Base-by-base conservation (phyloP, 441 rosid genomes). In the Mallotus japonicus region DNA sequence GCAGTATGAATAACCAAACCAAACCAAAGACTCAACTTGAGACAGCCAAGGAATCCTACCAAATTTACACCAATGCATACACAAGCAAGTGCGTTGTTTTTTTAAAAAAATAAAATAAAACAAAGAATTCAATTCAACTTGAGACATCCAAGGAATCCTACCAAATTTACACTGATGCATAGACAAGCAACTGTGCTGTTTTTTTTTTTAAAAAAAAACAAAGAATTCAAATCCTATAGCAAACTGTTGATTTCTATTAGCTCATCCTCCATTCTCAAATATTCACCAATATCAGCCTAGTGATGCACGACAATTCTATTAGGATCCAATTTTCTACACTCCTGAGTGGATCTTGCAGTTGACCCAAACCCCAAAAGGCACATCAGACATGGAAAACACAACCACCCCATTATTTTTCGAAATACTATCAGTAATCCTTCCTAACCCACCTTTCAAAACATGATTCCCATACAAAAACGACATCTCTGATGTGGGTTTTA, bases 401-500 rank as follows among this genome's bases (percentile, higher is more conserved):
- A 94, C 96, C 56, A 90, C 97, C 7, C 99, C 97, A 76, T 94
- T 97, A 55, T 91, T 83, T 19, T 87, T 84, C 0, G 71, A 73
- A 22, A 92, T 90, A 67, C 88, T 85, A 60, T 92, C 97, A 17
- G 99, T 95, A 73, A 92, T 90, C 85, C 94, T 90, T 57, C 97
- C 97, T 37, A 90, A 65, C 2, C 97, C 99, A n/a, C 97, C 97
- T 84, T 92, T 95, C 85, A 92, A 73, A 32, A 95, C 99, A 81
- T 87, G 97, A 69, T 92, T 92, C 6, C 97, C 97, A 54, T 95
- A 95, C 80, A 91, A 79, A 80, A 90, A 95, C 74, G 99, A 90
- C 99, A 89, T 92, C 76, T 92, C 97, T 17, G 97, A 87, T 0
- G 97, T 90, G 78, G 97, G 96, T 81, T 92, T 95, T n/a, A n/a